A percentile compares a stretch with the other conserved stretches of the same genome.
Conservation (phyloP, 1,284 basidiomycete species). For the Tilletia caries region DNA sequence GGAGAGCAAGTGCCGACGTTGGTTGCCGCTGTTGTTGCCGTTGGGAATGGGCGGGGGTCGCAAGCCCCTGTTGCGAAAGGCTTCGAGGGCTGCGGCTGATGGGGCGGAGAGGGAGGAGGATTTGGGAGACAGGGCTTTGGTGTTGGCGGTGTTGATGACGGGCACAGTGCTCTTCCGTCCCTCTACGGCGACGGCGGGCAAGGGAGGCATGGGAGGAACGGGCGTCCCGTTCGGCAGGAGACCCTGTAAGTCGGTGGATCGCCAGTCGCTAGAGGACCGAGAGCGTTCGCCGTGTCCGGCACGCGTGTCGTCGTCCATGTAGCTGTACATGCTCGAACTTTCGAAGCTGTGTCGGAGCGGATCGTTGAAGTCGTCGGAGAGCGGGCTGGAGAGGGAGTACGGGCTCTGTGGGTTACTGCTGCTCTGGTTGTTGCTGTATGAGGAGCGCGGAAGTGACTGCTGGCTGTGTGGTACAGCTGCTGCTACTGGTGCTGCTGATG, state of each 20-base stretch:
- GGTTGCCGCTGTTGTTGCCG: background rate
- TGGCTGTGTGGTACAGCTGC: background rate
- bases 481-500: background rate
- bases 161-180: background rate
- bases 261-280: background rate
- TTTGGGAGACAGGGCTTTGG: background rate
- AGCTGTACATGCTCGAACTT: constrained; percentile 8
- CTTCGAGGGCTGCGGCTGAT: background rate
- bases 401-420: background rate
- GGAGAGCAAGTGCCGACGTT: constrained; percentile 10
- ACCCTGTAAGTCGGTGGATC: background rate
- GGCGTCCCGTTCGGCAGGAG: background rate
- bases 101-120: background rate
- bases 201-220: background rate
- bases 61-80: background rate
- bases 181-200: background rate
- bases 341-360: constrained; percentile 1
- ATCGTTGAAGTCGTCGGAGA: constrained; percentile 1
- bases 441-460: background rate
- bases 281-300: background rate
- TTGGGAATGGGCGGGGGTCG: constrained; percentile 6
- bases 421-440: background rate
- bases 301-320: constrained; percentile 12
- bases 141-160: background rate
- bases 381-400: constrained; percentile 6